phyloP scores from a whole-genome alignment of 148 eudicot species.

The Polygonum maritimum region DNA sequence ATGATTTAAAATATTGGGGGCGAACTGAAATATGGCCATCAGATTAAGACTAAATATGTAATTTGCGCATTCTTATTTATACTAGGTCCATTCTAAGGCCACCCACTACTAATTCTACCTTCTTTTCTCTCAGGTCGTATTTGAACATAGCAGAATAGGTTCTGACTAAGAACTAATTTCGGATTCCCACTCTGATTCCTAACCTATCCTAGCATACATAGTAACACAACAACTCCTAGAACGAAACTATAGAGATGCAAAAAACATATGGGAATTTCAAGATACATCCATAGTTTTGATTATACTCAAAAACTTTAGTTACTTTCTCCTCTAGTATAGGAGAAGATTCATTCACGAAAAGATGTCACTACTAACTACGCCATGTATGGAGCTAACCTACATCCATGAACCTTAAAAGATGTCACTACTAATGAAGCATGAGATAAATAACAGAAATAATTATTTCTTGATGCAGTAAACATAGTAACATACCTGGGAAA shows the following conservation, averaged over 20 bases:
- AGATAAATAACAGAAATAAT: background rate
- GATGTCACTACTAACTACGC: background rate
- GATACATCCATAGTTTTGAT: background rate
- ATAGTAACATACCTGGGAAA: slow-evolving; percentile 33
- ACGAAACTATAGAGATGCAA: background rate
- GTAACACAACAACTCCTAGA: background rate
- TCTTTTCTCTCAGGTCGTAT: background rate
- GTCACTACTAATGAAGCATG: background rate
- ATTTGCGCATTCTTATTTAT: background rate
- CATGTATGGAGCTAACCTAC: background rate
- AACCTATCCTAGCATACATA: background rate
- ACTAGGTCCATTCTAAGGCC: background rate
- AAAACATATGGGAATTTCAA: background rate
- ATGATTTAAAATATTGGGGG: background rate
- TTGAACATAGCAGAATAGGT: background rate
- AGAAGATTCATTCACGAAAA: background rate
- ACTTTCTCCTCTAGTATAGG: background rate
- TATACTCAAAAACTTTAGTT: background rate
- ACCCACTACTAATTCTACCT: background rate
- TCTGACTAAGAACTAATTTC: background rate
- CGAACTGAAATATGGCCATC: background rate
- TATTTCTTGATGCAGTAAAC: background rate
- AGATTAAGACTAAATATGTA: too few relatives aligned
- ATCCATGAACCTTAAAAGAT: background rate
- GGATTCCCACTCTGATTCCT: background rate